phyloP scores from a whole-genome alignment of 2,329 filamentous ascomycete species.

The Monosporascus sp. region DNA sequence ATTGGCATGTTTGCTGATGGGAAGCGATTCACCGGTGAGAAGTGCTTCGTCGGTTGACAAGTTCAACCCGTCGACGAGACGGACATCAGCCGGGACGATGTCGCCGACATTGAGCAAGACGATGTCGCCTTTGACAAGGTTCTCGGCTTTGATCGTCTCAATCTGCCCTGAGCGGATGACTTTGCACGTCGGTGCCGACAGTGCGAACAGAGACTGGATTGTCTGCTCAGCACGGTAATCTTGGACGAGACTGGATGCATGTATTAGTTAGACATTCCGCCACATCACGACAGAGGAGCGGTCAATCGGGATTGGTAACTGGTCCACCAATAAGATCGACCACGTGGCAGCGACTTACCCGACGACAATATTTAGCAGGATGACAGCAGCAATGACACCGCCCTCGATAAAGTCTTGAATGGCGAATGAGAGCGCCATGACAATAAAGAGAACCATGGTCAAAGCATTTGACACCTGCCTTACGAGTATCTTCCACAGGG shows the following conservation, averaged over 20 bases:
- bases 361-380: conserved; percentile 61
- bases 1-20: conserved; percentile 60
- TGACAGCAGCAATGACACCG: conserved; percentile 58
- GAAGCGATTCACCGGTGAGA: conserved; percentile 67
- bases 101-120: conserved; percentile 59
- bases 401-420: conserved; percentile 61
- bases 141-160: conserved; percentile 48
- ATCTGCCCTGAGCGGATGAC: conserved; percentile 49
- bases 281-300: background rate
- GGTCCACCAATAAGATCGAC: background rate
- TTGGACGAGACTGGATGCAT: conserved; percentile 45
- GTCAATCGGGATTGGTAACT: too few relatives aligned
- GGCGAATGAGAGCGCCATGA: conserved; percentile 64
- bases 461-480: conserved; percentile 74
- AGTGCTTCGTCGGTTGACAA: conserved; percentile 71
- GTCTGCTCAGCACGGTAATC: conserved; percentile 58
- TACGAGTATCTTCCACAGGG: conserved; percentile 69
- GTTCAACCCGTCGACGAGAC: conserved; percentile 63
- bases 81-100: conserved; percentile 64
- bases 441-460: conserved; percentile 68
- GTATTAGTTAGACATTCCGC: background rate
- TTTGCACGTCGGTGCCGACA: conserved; percentile 55
- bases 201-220: conserved; percentile 53
- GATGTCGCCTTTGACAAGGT: conserved; percentile 61
- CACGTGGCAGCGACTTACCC: conserved; percentile 39